Base-by-base conservation (phyloP, 2,329 filamentous ascomycete genomes). In the Nectriaceae sp. region DNA sequence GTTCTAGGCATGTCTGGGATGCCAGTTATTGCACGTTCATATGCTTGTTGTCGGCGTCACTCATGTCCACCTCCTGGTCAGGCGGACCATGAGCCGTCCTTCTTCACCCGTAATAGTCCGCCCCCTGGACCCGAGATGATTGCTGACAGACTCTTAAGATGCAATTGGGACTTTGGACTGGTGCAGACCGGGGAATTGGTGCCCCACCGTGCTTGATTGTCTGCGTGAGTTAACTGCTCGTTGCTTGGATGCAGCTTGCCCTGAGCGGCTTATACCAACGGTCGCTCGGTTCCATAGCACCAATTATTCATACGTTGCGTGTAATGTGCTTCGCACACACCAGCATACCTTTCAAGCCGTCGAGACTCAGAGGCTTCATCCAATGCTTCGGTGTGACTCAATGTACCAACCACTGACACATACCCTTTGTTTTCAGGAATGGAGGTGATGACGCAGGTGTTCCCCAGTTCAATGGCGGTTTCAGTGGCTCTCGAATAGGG, bases 1-100 rank as follows among this genome's bases (percentile, higher is more conserved):
- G 49, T 55, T 46, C 45, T 46, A 53, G 47, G 47, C 47, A 45
- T 55, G 49, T 49, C 40, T 54, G 33, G 40, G 42, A 46, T 50
- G 39, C 47, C 37, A 46, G 36, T 33, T 49, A 35, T 26, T 49
- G 49, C 54, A 42, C 55, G 49, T 40, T 46, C 36, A 49, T 49
- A 40, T 50, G 36, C 42, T 48, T 47, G 52, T 21, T 18, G 26
- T 8, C 26, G 15, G 15, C 15, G 10, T 31, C 26, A 31, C 10
- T 15, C 26, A 31, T 31, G 15, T 31, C 26, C 15, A 15, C 26
- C 15, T 31, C 10, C 26, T 31, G 26, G 26, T 31, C 26, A 31
- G 15, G 26, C 26, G 26, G 26, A 31, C 26, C 8, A 15, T 8
- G 10, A 10, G 10, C 26, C 8, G 8, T 8, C 26, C 26, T 10